Evolutionary conservation across 164 flowering plant species (phyloP), one percentile per base, ranked within the genome.

Genomic region (Akebia trifoliata): DNA sequence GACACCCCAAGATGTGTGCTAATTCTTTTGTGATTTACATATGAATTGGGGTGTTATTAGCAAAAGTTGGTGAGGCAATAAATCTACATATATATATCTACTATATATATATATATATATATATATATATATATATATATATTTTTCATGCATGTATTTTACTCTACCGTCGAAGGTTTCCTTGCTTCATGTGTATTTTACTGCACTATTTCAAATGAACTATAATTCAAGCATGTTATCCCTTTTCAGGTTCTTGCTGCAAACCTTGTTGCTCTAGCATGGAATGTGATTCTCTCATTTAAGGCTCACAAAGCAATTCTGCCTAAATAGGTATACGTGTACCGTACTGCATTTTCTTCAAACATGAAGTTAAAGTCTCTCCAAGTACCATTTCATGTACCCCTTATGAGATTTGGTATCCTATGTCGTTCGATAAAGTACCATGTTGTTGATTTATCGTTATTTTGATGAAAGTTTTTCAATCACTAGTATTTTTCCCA

Each of bases 261-360:
- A 31, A 92, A 92, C 64, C 56, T 81, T 6, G 53, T 92, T 65
- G 83, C 96, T 56, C 45, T 92, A 35, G 76, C 71, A 39, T 92
- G 98, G 98, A 92, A 92, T 62, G 96, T 92, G 60, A 85, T 89
- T 54, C 85, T 92, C 32, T 92, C 95, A 48, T 92, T 80, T 51
- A 89, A 83, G 75, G 96, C 98, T 63, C 98, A 92, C 78, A 88
- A 79, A 69, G 89, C 78, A 60, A 60, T 91, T 57, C 54, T 80
- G 38, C 57, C 74, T n/a, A 76, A 83, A 73, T 76, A 86, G 80
- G 86, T 75, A 63, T 11, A 12, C 28, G n/a, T n/a, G n/a, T n/a
- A n/a, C n/a, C n/a, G n/a, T 15, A 28, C 21, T 6, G 5, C 22
- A 20, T 14, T 17, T 20, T 22, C 21, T 22, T 22, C 15, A 24